Evolutionary conservation across 495 filamentous ascomycete species (phyloP).

Genomic region (Aspergillus conjunctus): DNA sequence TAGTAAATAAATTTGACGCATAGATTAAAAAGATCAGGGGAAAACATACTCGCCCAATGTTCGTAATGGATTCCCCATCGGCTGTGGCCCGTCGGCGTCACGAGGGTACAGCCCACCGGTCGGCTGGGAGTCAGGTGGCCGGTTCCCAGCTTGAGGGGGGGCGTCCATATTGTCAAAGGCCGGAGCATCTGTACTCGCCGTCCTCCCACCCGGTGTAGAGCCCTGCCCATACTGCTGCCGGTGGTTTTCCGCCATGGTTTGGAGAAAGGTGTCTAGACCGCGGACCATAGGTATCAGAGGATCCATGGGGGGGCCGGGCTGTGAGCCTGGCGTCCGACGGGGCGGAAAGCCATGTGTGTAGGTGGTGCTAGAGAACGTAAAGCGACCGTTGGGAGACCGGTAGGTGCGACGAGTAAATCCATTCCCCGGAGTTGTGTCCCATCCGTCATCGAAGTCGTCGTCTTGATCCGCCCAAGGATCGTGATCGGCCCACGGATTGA

Average conservation of each 20-base stretch:
- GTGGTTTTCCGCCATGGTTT: slow-evolving; percentile 32
- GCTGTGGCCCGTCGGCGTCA: slow-evolving; percentile 38
- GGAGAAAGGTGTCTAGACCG: slow-evolving; percentile 37
- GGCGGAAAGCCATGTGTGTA: slow-evolving; percentile 30
- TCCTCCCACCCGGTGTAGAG: not conserved
- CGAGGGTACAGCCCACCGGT: slow-evolving; percentile 36
- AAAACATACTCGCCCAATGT: slow-evolving; percentile 42
- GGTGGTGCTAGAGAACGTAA: slow-evolving; percentile 43
- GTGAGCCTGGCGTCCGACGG: slow-evolving; percentile 21
- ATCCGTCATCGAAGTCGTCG: slow-evolving; percentile 22
- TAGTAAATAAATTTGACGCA: not conserved
- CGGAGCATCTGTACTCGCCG: not conserved
- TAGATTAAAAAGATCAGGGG: not conserved
- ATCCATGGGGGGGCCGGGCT: slow-evolving; percentile 22
- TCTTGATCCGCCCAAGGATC: slow-evolving; percentile 43
- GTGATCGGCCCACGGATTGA: slow-evolving; percentile 37
- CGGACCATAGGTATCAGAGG: slow-evolving; percentile 37
- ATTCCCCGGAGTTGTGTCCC: slow-evolving; percentile 7
- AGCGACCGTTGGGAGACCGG: slow-evolving; percentile 48
- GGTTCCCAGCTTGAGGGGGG: slow-evolving; percentile 8
- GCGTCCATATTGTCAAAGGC: not conserved
- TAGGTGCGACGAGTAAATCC: slow-evolving; percentile 49
- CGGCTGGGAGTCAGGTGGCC: slow-evolving; percentile 10
- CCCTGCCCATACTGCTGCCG: slow-evolving; percentile 6
- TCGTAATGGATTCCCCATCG: slow-evolving; percentile 27